phyloP scores from a whole-genome alignment of 2,329 filamentous ascomycete species.

The Colletotrichum sp. region DNA sequence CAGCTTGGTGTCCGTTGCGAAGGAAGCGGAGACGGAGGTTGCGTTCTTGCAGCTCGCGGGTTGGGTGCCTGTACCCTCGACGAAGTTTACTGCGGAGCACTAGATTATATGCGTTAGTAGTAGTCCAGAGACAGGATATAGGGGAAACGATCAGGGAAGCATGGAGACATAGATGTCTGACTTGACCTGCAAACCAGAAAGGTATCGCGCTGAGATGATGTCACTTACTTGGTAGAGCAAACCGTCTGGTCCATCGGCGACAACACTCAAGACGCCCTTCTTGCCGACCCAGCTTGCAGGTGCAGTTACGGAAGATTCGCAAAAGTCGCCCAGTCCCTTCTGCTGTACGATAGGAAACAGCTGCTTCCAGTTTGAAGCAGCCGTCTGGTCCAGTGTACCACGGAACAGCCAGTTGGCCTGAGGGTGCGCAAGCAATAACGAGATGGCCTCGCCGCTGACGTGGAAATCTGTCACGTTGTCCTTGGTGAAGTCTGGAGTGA shows the following conservation, averaged over 20 bases:
- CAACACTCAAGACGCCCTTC: slow-evolving; percentile 58
- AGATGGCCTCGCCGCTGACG: slow-evolving; percentile 59
- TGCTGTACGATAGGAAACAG: slow-evolving; percentile 58
- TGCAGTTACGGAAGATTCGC: slow-evolving; percentile 51
- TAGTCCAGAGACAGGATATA: background rate
- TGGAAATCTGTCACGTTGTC: slow-evolving; percentile 54
- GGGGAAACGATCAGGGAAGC: background rate
- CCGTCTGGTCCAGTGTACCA: slow-evolving; percentile 56
- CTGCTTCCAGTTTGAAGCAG: slow-evolving; percentile 56
- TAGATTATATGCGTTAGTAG: background rate
- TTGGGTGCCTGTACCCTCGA: slow-evolving; percentile 38
- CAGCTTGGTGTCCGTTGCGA: background rate
- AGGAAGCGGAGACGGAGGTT: slow-evolving; percentile 20
- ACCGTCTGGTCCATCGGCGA: slow-evolving; percentile 58
- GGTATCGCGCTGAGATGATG: slow-evolving; percentile 42
- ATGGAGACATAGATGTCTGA: background rate
- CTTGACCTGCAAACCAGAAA: slow-evolving; percentile 21
- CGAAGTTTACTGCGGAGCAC: slow-evolving; percentile 52
- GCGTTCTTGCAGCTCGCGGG: slow-evolving; percentile 40
- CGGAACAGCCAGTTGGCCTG: slow-evolving; percentile 62
- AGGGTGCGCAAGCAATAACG: slow-evolving; percentile 51
- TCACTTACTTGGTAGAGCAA: slow-evolving; percentile 57
- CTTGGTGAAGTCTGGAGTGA: slow-evolving; percentile 36
- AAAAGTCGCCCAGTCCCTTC: slow-evolving; percentile 58
- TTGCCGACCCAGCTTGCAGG: slow-evolving; percentile 57